These are phyloP conservation scores for Yueomyces sp. DNA, from an alignment of 1,139 yeast genomes.

Conservation along the genomic window DNA sequence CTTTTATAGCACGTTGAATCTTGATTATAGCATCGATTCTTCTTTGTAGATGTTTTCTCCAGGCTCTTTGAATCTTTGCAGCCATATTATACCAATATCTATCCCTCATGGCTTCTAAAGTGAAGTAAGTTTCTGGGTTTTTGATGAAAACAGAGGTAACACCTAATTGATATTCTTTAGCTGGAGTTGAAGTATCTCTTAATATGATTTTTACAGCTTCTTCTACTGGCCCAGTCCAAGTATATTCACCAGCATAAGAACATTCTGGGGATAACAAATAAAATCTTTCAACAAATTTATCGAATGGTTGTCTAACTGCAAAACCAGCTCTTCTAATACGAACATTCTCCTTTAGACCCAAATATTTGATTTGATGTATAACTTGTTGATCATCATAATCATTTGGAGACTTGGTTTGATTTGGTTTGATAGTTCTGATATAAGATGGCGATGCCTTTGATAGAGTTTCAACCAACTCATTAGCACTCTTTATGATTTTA, in stretches of 20 bases:
- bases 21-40: conserved; percentile 79
- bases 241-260: conserved; percentile 96
- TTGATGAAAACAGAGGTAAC: conserved; percentile 89
- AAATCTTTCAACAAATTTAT: conserved; percentile 89
- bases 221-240: conserved; percentile 80
- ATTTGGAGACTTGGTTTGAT: conserved; percentile 79
- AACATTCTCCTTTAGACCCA: conserved; percentile 93
- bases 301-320: conserved; percentile 94
- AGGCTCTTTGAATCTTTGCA: conserved; percentile 90
- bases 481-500: conserved; percentile 85
- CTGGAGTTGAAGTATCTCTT: conserved; percentile 67
- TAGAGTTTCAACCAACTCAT: conserved; percentile 75
- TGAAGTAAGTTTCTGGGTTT: conserved; percentile 92
- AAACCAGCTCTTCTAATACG: conserved; percentile 97
- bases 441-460: conserved; percentile 88
- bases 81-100: conserved; percentile 98
- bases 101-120: conserved; percentile 91
- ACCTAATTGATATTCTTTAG: conserved; percentile 81
- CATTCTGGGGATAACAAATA: conserved; percentile 78
- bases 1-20: conserved; percentile 79
- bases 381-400: conserved; percentile 87
- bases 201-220: conserved; percentile 74
- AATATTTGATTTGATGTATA: conserved; percentile 85
- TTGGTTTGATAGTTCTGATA: conserved; percentile 95
- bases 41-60: conserved; percentile 73